Evolutionary conservation across 768 basidiomycete genomes (phyloP).

Genomic region (Tremella fuciformis): DNA sequence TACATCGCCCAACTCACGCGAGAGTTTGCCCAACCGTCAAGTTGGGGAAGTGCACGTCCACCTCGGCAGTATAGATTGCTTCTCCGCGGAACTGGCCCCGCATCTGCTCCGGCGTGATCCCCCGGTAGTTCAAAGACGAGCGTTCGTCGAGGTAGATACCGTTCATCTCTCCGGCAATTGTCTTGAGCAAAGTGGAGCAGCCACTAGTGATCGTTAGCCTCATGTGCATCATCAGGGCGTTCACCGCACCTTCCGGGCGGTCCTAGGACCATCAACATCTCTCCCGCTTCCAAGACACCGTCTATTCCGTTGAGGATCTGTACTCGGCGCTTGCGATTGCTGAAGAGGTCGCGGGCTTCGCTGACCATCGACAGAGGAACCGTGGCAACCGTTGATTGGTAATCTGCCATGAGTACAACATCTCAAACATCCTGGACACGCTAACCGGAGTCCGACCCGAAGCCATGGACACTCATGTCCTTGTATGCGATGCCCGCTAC

Average conservation of each 20-base stretch:
- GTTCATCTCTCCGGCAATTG: slow-evolving; percentile 67
- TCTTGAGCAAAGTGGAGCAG: slow-evolving; percentile 78
- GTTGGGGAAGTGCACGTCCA: slow-evolving; percentile 80
- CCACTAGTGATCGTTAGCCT: slow-evolving; percentile 59
- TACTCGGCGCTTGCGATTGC: slow-evolving; percentile 41
- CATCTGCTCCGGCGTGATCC: slow-evolving; percentile 66
- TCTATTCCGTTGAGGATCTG: slow-evolving; percentile 59
- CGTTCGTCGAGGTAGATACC: slow-evolving; percentile 65
- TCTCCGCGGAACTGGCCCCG: slow-evolving; percentile 61
- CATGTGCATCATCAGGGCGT: not conserved
- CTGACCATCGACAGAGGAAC: slow-evolving; percentile 32
- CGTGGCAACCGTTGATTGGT: slow-evolving; percentile 56
- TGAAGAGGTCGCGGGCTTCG: slow-evolving; percentile 30
- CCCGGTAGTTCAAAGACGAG: slow-evolving; percentile 73
- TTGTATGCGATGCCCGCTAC: slow-evolving; percentile 54
- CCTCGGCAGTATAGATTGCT: slow-evolving; percentile 62
- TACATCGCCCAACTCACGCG: too few species aligned
- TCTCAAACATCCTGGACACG: not conserved
- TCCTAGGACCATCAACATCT: slow-evolving; percentile 73
- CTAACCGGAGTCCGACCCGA: slow-evolving; percentile 43
- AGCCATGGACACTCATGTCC: slow-evolving; percentile 52
- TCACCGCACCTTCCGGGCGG: slow-evolving; percentile 59
- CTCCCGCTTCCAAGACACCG: slow-evolving; percentile 62
- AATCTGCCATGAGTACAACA: slow-evolving; percentile 38
- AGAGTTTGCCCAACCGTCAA: slow-evolving; percentile 59